Percentiles rank a stretch among this genome's conserved stretches.
phyloP scores from a whole-genome alignment of 345 rosid genomes.

The Stellera chamaejasme region DNA sequence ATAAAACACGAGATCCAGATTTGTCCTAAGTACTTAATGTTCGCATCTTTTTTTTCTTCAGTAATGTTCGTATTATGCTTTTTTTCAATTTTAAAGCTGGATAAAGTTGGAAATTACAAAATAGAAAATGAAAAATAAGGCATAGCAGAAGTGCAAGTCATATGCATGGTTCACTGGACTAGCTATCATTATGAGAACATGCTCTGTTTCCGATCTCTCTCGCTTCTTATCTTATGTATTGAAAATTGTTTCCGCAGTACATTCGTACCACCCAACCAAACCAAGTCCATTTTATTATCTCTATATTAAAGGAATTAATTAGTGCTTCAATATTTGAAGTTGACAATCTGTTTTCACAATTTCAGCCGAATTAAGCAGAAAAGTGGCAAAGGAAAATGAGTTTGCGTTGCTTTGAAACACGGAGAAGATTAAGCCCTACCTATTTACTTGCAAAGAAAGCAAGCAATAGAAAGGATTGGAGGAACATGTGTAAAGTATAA shows the following conservation, averaged over 20 bases:
- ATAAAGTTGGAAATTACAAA: background rate
- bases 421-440: slow-evolving; percentile 14
- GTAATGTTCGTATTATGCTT: background rate
- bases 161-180: slow-evolving; percentile 9
- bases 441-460: slow-evolving; percentile 31
- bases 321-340: background rate
- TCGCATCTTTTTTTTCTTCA: too few species aligned
- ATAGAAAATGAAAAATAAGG: background rate
- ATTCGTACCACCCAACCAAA: too few species aligned
- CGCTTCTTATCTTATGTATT: background rate
- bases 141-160: background rate
- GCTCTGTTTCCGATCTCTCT: background rate
- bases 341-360: too few species aligned
- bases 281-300: background rate
- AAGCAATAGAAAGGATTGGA: background rate
- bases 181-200: slow-evolving; percentile 20
- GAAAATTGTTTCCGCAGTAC: background rate
- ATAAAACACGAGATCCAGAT: slow-evolving; percentile 6
- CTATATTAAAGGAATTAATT: background rate
- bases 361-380: background rate
- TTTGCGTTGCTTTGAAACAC: slow-evolving; percentile 35
- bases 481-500: background rate
- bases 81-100: background rate
- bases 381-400: background rate
- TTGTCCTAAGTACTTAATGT: background rate